Percentiles rank a stretch among this genome's conserved stretches.
Conservation (phyloP, 2,329 filamentous ascomycete species). For the Helicocarpus griseus region DNA sequence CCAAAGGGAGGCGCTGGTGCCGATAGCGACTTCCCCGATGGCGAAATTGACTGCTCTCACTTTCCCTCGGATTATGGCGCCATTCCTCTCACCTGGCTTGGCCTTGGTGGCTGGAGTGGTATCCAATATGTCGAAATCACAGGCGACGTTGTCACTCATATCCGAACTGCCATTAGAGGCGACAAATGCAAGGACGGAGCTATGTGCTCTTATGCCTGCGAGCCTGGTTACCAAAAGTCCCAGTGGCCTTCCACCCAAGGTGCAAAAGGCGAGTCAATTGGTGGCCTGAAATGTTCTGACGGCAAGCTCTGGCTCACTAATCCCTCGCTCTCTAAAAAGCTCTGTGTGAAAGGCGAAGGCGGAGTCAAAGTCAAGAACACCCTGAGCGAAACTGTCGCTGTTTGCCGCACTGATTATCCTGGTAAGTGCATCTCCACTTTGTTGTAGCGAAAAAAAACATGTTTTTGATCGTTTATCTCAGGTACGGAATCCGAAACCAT, state of each 20-base stretch:
- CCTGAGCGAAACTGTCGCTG: slow-evolving; percentile 53
- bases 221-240: slow-evolving; percentile 81
- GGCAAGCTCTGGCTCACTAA: slow-evolving; percentile 74
- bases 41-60: slow-evolving; percentile 55
- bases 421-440: slow-evolving; percentile 39
- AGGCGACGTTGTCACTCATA: slow-evolving; percentile 51
- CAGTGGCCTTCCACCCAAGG: slow-evolving; percentile 82
- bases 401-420: slow-evolving; percentile 96
- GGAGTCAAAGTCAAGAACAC: slow-evolving; percentile 69
- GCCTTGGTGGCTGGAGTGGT: slow-evolving; percentile 66
- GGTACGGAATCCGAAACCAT: slow-evolving; percentile 77
- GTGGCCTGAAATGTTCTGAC: slow-evolving; percentile 66
- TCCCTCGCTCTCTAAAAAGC: slow-evolving; percentile 48
- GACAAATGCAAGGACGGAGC: slow-evolving; percentile 50
- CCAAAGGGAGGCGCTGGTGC: slow-evolving; percentile 42
- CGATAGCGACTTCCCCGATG: slow-evolving; percentile 63
- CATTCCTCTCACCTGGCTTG: slow-evolving; percentile 57
- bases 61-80: slow-evolving; percentile 82
- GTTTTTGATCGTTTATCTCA: slow-evolving; percentile 15
- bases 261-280: slow-evolving; percentile 69
- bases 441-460: background rate
- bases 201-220: slow-evolving; percentile 91
- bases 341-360: slow-evolving; percentile 66
- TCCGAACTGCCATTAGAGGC: slow-evolving; percentile 54
- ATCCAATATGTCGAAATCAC: slow-evolving; percentile 56